Percentiles rank a stretch among this genome's conserved stretches.
These are phyloP conservation scores for Colletotrichum musae DNA, from an alignment of 2,329 filamentous ascomycete genomes.

Conservation along the genomic window DNA sequence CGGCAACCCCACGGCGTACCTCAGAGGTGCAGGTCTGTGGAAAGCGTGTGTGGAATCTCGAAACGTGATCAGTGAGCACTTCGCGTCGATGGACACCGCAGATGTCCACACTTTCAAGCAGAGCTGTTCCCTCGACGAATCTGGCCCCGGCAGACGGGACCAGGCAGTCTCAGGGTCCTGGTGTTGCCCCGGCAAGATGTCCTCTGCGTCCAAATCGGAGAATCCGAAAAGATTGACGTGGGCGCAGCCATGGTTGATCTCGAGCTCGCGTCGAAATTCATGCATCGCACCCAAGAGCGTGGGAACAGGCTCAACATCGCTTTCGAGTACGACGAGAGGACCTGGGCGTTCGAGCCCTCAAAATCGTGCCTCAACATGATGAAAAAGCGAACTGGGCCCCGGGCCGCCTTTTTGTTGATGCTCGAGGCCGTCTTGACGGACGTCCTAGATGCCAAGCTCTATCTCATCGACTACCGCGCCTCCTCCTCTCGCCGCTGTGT, in stretches of 20 bases:
- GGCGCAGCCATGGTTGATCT: not conserved
- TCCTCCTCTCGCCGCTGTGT: no score
- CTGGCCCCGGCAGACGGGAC: not conserved
- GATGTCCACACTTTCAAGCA: no score
- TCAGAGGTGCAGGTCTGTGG: not conserved
- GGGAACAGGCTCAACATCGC: no score
- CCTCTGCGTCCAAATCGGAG: slow-evolving; percentile 7
- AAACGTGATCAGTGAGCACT: not conserved
- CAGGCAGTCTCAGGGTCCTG: not conserved
- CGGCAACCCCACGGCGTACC: not conserved
- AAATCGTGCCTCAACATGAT: no score
- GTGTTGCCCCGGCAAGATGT: not conserved
- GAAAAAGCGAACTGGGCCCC: no score
- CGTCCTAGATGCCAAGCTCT: no score
- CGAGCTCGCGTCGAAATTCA: not conserved
- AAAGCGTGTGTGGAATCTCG: not conserved
- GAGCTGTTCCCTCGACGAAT: not conserved
- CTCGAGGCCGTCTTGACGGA: no score
- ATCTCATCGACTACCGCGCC: no score
- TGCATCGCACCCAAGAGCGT: no score
- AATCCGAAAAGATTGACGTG: not conserved
- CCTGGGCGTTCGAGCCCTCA: no score
- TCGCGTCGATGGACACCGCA: not conserved
- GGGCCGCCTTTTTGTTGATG: no score
- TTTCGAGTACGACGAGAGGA: no score